Percentiles rank a stretch among this genome's conserved stretches.
Evolutionary conservation across 1,284 basidiomycete genomes (phyloP).

Genomic region (Pseudozyma sp.): DNA sequence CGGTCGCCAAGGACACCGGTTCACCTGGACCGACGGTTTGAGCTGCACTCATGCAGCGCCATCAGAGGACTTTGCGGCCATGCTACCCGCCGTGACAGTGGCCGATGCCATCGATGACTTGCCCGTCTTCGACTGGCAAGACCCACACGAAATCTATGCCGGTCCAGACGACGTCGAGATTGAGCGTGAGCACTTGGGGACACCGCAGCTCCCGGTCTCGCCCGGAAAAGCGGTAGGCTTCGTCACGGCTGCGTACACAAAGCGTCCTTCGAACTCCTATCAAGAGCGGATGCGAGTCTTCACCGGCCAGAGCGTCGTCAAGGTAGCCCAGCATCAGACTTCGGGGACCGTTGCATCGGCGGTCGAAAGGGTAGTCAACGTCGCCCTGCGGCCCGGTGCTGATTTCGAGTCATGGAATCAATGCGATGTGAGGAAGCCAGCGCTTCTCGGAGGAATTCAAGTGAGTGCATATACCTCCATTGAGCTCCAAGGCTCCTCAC

Average conservation of each 20-base stretch:
- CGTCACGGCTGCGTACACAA: background rate
- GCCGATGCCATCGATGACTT: conserved; percentile 32
- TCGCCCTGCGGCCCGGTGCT: conserved; percentile 25
- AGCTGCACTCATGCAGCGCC: background rate
- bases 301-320: background rate
- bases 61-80: background rate
- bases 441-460: background rate
- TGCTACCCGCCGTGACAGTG: conserved; percentile 20
- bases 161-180: conserved; percentile 17
- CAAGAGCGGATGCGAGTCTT: conserved; percentile 37
- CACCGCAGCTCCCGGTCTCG: conserved; percentile 18
- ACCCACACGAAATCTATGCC: conserved; percentile 31
- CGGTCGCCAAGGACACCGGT: conserved; percentile 1
- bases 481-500: background rate
- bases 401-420: conserved; percentile 28
- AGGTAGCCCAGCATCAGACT: conserved; percentile 32
- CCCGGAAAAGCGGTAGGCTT: conserved; percentile 2
- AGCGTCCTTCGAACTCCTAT: conserved; percentile 15
- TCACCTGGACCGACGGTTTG: conserved; percentile 22
- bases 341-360: background rate
- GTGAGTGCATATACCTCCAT: conserved; percentile 4
- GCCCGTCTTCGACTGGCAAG: conserved; percentile 38
- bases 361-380: conserved; percentile 42
- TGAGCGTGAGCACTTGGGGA: conserved; percentile 7
- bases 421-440: conserved; percentile 24